Base-by-base conservation (phyloP, 1,284 basidiomycete genomes). In the Pseudozyma sp. region DNA sequence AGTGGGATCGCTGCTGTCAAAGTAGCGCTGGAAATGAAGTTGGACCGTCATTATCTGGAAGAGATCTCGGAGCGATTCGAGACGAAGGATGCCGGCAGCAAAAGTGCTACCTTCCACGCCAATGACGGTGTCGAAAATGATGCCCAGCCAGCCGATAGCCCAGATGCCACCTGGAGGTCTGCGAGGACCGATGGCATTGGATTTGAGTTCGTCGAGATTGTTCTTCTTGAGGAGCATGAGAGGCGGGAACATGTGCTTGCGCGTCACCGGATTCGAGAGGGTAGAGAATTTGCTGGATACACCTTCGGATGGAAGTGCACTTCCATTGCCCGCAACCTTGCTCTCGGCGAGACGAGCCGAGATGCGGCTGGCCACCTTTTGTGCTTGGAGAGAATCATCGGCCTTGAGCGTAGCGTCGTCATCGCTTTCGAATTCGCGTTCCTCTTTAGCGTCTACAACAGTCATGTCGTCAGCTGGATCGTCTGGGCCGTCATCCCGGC, bases 161-260 rank as follows among this genome's bases (percentile, higher is more conserved):
- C 75, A 61, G 37, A 77, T 58, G n/a, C 78, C 74, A 5, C 77
- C 77, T 6, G 80, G 79, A 16, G 78, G 80, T 39, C 60, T 74
- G 11, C 80, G 46, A 8, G 80, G 78, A 24, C 80, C 80, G 49
- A 80, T 78, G 19, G 80, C 78, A 40, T 81, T 81, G 14, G 77
- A 77, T 49, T 81, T 81, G 75, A 81, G 77, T 63, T 81, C 80
- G 61, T 76, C 68, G 19, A 81, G 64, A 24, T 44, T 70, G 49
- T 62, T 73, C 1, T 70, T 63, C 47, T 69, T 72, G 43, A 81
- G 71, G 8, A 81, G 67, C 79, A 79, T 79, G 42, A 81, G 68
- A 2, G 80, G 80, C 16, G 80, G 79, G 56, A 81, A 80, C 68
- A 77, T 78, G 17, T 78, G 62, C 29, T 52, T 54, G 35, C 75